Evolutionary conservation across 2,329 filamentous ascomycete species (phyloP), one percentile per base, ranked within the genome.

Genomic region (Xylaria arbuscula): DNA sequence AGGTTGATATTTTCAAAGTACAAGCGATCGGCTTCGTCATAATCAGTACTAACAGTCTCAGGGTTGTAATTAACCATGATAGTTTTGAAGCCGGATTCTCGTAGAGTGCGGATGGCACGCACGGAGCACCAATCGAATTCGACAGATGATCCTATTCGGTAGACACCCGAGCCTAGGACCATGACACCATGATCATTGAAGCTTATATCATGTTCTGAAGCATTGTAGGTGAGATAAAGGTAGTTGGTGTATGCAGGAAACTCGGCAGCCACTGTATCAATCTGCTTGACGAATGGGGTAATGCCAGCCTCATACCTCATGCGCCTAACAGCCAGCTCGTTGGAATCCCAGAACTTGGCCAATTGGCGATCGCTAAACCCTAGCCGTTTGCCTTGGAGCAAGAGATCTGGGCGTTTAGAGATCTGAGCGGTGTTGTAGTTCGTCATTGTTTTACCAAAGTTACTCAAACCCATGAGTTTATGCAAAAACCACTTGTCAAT

Each of bases 61-160:
- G 94, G 94, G 77, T 98, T 97, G 77, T 92, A 93, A 67, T 78
- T 73, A 3, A 76, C 75, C 95, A 98, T 98, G 76, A 98, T 90
- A 0, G 96, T 98, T 86, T 98, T 98, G 84, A 91, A 89, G 2
- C 92, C 92, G 68, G 90, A 88, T 72, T 93, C 89, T 59, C 96
- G 89, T 8, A 99, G 87, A 1, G 96, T 98, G 71, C 95, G 90
- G 70, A 98, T 97, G 6, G 96, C 93, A 68, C 95, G 88, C 34
- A 99, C 96, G 4, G 96, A 97, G 80, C 96, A 98, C 96, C 96
- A 99, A 81, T 99, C 96, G 80, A 99, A 99, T 79, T 99, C 96
- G 67, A 99, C 96, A 0, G 95, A 98, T 0, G 94, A 98, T 73
- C 96, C 96, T 72, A 99, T 99, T 69, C 96, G 90, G 85, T 98